Conservation (phyloP, 2,329 filamentous ascomycete species). For the Penicillium sp. region DNA sequence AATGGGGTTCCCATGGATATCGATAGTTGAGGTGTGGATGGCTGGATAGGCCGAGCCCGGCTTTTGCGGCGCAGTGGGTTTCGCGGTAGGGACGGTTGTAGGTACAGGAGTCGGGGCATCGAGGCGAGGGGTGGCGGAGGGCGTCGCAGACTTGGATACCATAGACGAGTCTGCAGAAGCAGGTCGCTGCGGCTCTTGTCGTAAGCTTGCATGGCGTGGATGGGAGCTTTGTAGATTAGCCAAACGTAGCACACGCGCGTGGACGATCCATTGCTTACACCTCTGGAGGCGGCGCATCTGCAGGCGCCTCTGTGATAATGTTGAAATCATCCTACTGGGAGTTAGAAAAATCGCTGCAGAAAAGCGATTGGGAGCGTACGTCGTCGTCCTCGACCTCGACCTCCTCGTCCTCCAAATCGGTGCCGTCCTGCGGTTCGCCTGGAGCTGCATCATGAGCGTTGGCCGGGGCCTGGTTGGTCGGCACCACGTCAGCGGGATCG, state of each 20-base stretch:
- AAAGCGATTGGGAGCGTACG: constrained; percentile 13
- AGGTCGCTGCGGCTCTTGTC: constrained; percentile 36
- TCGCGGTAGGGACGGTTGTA: constrained; percentile 29
- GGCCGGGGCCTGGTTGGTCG: constrained; percentile 30
- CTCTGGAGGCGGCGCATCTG: constrained; percentile 40
- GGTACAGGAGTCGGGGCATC: constrained; percentile 34
- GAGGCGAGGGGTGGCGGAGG: constrained; percentile 30
- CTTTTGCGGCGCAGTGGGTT: constrained; percentile 46
- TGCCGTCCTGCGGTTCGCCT: constrained; percentile 34
- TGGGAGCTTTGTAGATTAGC: constrained; percentile 35
- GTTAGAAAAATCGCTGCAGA: constrained; percentile 10
- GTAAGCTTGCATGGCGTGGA: constrained; percentile 38
- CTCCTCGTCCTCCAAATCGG: constrained; percentile 43
- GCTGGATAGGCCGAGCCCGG: constrained; percentile 65
- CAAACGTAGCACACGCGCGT: constrained; percentile 14
- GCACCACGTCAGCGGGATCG: constrained; percentile 41
- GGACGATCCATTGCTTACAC: constrained; percentile 30
- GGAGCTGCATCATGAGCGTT: constrained; percentile 26
- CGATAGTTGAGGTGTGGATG: constrained; percentile 71
- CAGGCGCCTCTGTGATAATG: constrained; percentile 49
- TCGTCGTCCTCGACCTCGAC: constrained; percentile 40
- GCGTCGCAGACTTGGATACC: constrained; percentile 37
- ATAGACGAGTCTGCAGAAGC: constrained; percentile 33
- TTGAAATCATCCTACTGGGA: constrained; percentile 47
- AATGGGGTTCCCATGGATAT: constrained; percentile 77